These are phyloP conservation scores for Hymenoscyphus salicellus DNA, from an alignment of 2,329 filamentous ascomycete species.

Conservation along the genomic window DNA sequence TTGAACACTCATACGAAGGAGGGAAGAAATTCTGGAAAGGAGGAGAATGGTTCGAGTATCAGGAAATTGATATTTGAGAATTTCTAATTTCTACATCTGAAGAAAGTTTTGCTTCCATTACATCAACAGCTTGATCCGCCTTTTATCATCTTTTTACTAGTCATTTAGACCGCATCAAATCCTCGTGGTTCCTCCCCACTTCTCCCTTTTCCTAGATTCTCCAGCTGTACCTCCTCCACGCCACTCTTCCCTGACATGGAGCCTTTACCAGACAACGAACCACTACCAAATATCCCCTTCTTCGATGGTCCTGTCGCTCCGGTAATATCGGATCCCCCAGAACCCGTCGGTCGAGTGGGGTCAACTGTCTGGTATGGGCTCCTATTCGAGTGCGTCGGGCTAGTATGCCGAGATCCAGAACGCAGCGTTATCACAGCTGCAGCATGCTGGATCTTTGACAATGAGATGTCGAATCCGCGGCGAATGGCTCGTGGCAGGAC, in stretches of 20 bases:
- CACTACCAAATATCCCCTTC: neutral
- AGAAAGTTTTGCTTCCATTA: neutral
- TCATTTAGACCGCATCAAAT: neutral
- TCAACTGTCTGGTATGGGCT: neutral
- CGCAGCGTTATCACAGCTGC: neutral
- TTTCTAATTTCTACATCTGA: neutral
- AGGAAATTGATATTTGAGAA: slow-evolving; percentile 3
- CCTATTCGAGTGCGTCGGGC: neutral
- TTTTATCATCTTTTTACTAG: neutral
- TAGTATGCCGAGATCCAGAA: neutral
- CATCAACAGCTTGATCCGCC: neutral
- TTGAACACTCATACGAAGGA: slow-evolving; percentile 2
- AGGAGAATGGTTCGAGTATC: slow-evolving; percentile 6
- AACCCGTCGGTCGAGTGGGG: neutral
- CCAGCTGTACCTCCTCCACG: neutral
- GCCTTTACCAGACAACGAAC: neutral
- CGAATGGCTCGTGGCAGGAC: neutral
- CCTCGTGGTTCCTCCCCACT: neutral
- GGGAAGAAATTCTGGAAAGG: slow-evolving; percentile 5
- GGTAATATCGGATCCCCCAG: neutral
- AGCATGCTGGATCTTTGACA: neutral
- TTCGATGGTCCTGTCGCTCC: neutral
- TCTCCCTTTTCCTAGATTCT: neutral
- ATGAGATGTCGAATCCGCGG: neutral
- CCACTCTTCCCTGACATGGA: neutral